These are phyloP conservation scores for Carallia pectinifolia DNA, from an alignment of 345 rosid genomes.

Conservation along the genomic window DNA sequence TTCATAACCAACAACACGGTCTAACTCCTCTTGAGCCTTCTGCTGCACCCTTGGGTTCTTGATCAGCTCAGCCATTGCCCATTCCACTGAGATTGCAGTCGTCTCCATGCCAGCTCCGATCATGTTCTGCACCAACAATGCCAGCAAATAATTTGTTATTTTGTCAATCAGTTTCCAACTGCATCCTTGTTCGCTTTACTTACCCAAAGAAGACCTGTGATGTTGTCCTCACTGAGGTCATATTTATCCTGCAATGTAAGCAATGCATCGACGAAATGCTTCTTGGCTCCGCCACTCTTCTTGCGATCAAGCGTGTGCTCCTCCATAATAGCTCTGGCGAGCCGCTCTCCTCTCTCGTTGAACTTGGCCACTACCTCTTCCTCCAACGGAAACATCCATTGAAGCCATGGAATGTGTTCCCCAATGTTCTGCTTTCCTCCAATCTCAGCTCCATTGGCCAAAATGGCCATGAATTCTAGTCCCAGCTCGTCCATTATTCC, in stretches of 20 bases:
- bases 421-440: slow-evolving; percentile 79
- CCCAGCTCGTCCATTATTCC: slow-evolving; percentile 84
- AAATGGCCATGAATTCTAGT: slow-evolving; percentile 75
- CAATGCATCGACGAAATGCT: slow-evolving; percentile 83
- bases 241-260: slow-evolving; percentile 75
- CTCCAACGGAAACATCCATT: slow-evolving; percentile 89
- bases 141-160: background rate
- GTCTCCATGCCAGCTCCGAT: slow-evolving; percentile 97
- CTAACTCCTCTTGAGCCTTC: slow-evolving; percentile 64
- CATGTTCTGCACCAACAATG: slow-evolving; percentile 63
- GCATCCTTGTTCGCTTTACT: slow-evolving; percentile 58
- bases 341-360: slow-evolving; percentile 64
- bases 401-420: slow-evolving; percentile 90
- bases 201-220: slow-evolving; percentile 93
- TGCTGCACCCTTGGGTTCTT: slow-evolving; percentile 77
- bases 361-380: slow-evolving; percentile 76
- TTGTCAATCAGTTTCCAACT: no score
- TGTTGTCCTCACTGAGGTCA: slow-evolving; percentile 87
- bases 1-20: no score
- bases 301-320: slow-evolving; percentile 75
- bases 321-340: slow-evolving; percentile 81
- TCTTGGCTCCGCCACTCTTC: slow-evolving; percentile 49
- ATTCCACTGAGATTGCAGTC: slow-evolving; percentile 71
- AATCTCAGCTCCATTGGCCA: slow-evolving; percentile 65
- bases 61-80: slow-evolving; percentile 86